Evolutionary conservation across 345 rosid genomes (phyloP), one percentile per base, ranked within the genome.

Genomic region (Erysimum cheiranthoides): DNA sequence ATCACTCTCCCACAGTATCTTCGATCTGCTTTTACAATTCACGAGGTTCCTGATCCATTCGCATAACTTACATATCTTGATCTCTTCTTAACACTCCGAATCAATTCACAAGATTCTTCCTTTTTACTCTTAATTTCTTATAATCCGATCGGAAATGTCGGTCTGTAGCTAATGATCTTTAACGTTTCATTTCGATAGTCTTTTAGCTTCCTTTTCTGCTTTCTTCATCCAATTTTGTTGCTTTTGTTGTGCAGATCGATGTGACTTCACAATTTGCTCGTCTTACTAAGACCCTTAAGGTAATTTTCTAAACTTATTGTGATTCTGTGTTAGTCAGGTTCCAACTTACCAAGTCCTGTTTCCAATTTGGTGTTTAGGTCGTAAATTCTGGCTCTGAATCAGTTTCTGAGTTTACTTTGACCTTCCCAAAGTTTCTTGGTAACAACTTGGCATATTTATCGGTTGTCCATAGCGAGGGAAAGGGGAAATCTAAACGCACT

Each of bases 241-340:
- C 36, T 36, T 27, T 34, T 38, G 18, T n/a, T 28, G 52, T 84
- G 88, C 86, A 93, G 98, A 78, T 93, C 82, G 96, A 93, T 86
- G 84, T 88, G 79, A 88, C 91, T 0, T 89, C 97, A n/a, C 93
- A 89, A 11, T 77, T 95, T 43, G 92, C 85, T 31, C 96, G 99
- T 8, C 53, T 85, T 60, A 74, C 87, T 4, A 85, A 96, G 5
- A 83, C 90, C 7, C 74, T 93, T 31, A 96, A 89, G 98, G 98
- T 93, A 51, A 62, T 16, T 32, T 31, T 6, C 42, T 21, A 61
- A 61, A 52, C 50, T 31, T 47, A 16, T 57, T 21, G 25, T 38
- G 38, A 73, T 46, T 11, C 28, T 39, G 47, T 30, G 39, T 60
- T 59, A 42, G 45, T 57, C 53, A 38, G 64, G 78, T 58, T 63